phyloP scores from a whole-genome alignment of 169 alveolate species.

The Eimeria falciformis region DNA sequence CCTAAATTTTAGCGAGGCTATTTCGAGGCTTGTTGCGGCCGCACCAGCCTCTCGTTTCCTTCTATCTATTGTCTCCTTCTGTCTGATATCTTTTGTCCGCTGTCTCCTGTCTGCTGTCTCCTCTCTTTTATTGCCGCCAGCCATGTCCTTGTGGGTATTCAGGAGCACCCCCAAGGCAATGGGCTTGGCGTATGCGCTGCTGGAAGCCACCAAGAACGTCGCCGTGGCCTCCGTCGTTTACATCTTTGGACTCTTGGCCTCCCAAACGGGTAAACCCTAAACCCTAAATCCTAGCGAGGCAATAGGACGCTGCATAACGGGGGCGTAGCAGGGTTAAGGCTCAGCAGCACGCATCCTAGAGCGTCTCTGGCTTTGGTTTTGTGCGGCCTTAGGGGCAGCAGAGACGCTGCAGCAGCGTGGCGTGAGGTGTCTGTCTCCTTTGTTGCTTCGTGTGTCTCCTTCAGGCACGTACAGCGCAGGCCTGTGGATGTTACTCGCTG shows the following conservation, averaged over 20 bases:
- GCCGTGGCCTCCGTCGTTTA: slow-evolving; percentile 3
- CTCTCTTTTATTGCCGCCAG: not conserved
- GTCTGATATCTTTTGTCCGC: too few relatives aligned
- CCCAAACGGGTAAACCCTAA: slow-evolving; percentile 12
- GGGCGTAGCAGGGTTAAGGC: too few relatives aligned
- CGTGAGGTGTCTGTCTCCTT: too few relatives aligned
- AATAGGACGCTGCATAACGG: too few relatives aligned
- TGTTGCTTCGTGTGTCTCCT: too few relatives aligned
- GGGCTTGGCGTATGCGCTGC: not conserved
- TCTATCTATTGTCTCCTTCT: too few relatives aligned
- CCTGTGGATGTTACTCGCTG: not conserved
- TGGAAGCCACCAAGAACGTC: slow-evolving; percentile 19
- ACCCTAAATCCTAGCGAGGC: too few relatives aligned
- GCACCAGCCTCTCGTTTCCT: too few relatives aligned
- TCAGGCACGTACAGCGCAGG: not conserved
- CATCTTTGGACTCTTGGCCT: not conserved
- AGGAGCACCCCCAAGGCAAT: not conserved
- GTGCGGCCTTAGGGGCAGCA: not conserved
- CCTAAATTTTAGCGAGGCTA: not conserved
- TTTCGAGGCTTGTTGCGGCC: not conserved
- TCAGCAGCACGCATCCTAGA: too few relatives aligned
- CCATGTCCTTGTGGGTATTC: not conserved
- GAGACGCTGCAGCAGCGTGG: not conserved
- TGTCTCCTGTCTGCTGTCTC: not conserved
- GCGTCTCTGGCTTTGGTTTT: not conserved